Conservation (phyloP, 306 rosid genomes). For the Inga oerstediana region DNA sequence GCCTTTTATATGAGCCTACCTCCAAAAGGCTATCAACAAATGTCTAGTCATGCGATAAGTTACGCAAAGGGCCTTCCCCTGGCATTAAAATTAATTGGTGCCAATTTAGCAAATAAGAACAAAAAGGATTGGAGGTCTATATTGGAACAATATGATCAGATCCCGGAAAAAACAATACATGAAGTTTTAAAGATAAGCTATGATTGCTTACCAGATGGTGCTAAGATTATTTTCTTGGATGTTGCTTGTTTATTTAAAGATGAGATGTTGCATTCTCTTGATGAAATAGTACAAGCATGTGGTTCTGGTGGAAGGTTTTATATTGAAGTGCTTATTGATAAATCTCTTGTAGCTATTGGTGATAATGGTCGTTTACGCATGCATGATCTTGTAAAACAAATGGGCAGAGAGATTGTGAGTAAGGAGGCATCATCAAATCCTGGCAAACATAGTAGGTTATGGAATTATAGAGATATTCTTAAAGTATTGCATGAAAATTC, state of each 20-base stretch:
- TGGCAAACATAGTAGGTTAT: not conserved
- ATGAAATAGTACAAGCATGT: not conserved
- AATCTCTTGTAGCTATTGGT: not conserved
- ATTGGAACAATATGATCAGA: not conserved
- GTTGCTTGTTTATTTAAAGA: not conserved
- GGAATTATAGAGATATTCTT: not conserved
- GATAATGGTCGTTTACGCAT: not conserved
- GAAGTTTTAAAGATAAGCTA: not conserved
- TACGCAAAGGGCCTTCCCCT: not conserved
- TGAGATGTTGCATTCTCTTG: not conserved
- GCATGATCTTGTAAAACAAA: not conserved
- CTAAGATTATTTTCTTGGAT: not conserved
- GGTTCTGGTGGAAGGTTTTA: not conserved
- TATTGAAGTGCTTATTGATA: not conserved
- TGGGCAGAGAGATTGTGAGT: not conserved
- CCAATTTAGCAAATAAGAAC: not conserved
- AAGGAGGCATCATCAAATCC: not conserved
- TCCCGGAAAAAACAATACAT: not conserved
- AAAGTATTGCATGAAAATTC: not conserved
- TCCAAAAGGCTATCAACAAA: not conserved
- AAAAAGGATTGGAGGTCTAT: not conserved
- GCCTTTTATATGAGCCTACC: not conserved
- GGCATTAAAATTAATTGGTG: not conserved
- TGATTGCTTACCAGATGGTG: not conserved
- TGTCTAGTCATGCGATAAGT: not conserved